phyloP scores from a whole-genome alignment of 2,329 filamentous ascomycete species.

The Epichloe glyceriae region DNA sequence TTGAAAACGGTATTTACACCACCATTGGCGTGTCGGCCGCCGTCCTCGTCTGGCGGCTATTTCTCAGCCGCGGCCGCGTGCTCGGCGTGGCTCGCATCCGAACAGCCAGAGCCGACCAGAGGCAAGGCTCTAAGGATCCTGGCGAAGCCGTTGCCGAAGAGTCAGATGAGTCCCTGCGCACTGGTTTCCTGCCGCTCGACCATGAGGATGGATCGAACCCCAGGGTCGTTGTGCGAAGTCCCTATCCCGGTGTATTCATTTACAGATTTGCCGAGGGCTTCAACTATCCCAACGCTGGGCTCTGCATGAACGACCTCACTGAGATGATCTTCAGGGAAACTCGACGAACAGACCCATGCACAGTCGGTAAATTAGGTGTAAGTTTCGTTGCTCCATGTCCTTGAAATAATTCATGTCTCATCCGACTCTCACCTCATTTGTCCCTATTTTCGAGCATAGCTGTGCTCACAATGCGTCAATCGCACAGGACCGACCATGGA shows the following conservation, averaged over 20 bases:
- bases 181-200: slow-evolving; percentile 34
- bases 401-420: too few species aligned
- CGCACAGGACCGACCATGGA: slow-evolving; percentile 41
- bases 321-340: slow-evolving; percentile 32
- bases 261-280: slow-evolving; percentile 43
- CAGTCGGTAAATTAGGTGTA: slow-evolving; percentile 33
- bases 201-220: slow-evolving; percentile 40
- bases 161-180: slow-evolving; percentile 28
- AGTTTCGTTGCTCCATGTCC: slow-evolving; percentile 10
- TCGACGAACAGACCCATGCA: slow-evolving; percentile 28
- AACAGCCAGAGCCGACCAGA: slow-evolving; percentile 56
- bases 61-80: slow-evolving; percentile 67
- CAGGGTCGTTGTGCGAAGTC: slow-evolving; percentile 28
- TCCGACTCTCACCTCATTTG: background rate
- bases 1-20: slow-evolving; percentile 78
- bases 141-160: slow-evolving; percentile 27
- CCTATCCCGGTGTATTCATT: slow-evolving; percentile 41
- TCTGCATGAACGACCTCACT: slow-evolving; percentile 36
- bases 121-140: background rate
- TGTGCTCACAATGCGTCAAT: slow-evolving; percentile 6
- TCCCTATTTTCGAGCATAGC: background rate
- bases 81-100: slow-evolving; percentile 71
- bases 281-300: slow-evolving; percentile 42
- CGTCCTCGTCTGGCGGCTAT: slow-evolving; percentile 62
- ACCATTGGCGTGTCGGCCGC: slow-evolving; percentile 59